Evolutionary conservation across 73 alveolate species (phyloP), one percentile per base, ranked within the genome.

Genomic region (Tetrahymena borealis): DNA sequence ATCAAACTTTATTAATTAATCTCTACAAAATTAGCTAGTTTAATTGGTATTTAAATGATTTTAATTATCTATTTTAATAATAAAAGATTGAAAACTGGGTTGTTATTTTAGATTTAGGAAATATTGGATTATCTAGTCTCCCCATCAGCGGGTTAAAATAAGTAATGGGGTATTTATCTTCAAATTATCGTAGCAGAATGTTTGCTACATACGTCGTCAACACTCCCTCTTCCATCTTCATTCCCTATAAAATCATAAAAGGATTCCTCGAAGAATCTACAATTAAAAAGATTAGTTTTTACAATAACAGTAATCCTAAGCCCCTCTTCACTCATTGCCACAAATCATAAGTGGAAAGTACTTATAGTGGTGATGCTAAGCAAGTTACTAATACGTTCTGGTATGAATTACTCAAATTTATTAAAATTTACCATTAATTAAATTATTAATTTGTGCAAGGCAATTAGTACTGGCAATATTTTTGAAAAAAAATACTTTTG

Each of bases 161-260:
- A 94, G 40, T 94, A 9, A 78, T 94, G 41, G 93, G 90, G 28
- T 85, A 85, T 92, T 90, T 94, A 2, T 60, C 90, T 28, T 91
- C 93, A 35, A 94, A 94, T 41, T 94, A 91, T 79, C 94, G 97
- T 32, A 92, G 94, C 12, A 78, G 97, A 79, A 94, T 94, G 97
- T 91, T 91, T 90, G 94, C 79, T 37, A 91, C 93, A 39, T 94
- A 94, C 92, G 95, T 94, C 7, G 95, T 94, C 12, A 94, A 94
- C 39, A 90, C 94, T 38, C 96, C 96, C 13, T 33, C 90, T 24
- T 79, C 97, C 35, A 77, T 94, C 31, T 78, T 91, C 15, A 92
- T 94, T 42, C 43, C 93, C 20, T 94, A 95, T 94, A 93, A 78
- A 33, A 90, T 94, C 4, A 91, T 94, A 11, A 94, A 94, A 93